Evolutionary conservation across 768 basidiomycete species (phyloP), one percentile per base, ranked within the genome.

Genomic region (Cystobasidium ongulense): DNA sequence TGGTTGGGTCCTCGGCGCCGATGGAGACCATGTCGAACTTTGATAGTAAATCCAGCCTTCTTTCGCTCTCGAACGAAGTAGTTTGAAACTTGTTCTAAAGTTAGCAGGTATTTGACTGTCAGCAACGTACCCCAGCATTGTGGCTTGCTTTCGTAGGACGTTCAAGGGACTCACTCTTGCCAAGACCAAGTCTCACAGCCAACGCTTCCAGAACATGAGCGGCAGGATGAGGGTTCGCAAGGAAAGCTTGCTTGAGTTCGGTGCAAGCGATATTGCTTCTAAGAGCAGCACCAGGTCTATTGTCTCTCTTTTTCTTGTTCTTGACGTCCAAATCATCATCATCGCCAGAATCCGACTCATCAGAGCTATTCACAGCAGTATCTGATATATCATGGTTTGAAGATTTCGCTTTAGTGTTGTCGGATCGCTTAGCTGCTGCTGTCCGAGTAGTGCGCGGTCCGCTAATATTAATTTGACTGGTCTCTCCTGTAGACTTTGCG

Each of bases 1-100:
- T 61, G 36, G 65, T 36, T 52, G 10, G 25, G 33, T 7, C 46
- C 43, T 4, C 53, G 68, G 21, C 38, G 21, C n/a, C 53, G 53
- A 29, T 71, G 29, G 3, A 71, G 68, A 59, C 68, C 68, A 36
- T 71, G 68, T 38, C 68, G 68, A 8, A 61, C 39, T 38, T 71
- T 71, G 68, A 71, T 71, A 31, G 50, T 54, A 36, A 33, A 71
- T 8, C 68, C 68, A 33, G 68, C 68, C 53, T 71, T 71, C 68
- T 71, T 71, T 29, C 68, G 8, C 54, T 71, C 68, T 13, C 68
- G 68, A 4, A 71, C 68, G 39, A 71, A 71, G 36, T 71, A 71
- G 29, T 71, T 71, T 35, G 68, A 71, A 53, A 71, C 68, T 71
- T 71, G 68, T 25, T 71, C 68, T 71, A 38, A 29, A 10, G 3